Percentiles rank a stretch among this genome's conserved stretches.
Evolutionary conservation across 768 basidiomycete genomes (phyloP).

Genomic region (Pleurotus tuber-regium): DNA sequence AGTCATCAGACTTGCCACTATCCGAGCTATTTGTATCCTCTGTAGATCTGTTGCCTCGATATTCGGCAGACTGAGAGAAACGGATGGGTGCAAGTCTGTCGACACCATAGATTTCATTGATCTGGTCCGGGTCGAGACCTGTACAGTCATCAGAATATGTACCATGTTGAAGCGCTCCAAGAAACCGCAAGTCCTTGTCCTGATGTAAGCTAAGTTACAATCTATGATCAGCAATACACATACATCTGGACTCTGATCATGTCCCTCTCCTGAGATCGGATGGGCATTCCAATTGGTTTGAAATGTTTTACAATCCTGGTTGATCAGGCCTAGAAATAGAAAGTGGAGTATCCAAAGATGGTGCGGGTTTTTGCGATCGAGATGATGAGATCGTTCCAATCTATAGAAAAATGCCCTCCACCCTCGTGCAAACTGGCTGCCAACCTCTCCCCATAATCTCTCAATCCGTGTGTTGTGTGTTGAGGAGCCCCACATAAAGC

Average conservation of each 20-base stretch:
- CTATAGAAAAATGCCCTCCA: conserved; percentile 37
- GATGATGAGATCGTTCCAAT: conserved; percentile 28
- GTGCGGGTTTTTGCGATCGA: conserved; percentile 19
- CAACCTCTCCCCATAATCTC: conserved; percentile 38
- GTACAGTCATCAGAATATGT: conserved; percentile 4
- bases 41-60: background rate
- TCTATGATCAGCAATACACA: background rate
- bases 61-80: no score
- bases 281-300: conserved; percentile 30
- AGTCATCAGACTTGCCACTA: background rate
- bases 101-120: no score
- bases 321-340: conserved; percentile 27
- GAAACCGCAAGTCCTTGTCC: conserved; percentile 10
- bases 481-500: conserved; percentile 31
- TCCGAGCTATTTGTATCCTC: background rate
- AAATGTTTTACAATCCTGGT: conserved; percentile 25
- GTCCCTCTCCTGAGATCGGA: conserved; percentile 18
- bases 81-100: no score
- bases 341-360: conserved; percentile 40
- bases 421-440: conserved; percentile 26
- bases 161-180: conserved; percentile 7
- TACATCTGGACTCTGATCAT: conserved; percentile 12
- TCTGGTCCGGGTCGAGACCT: no score
- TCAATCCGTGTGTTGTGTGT: conserved; percentile 36
- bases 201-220: background rate